Conservation (phyloP, 345 rosid genomes). For the Eucalyptus polyanthemos region DNA sequence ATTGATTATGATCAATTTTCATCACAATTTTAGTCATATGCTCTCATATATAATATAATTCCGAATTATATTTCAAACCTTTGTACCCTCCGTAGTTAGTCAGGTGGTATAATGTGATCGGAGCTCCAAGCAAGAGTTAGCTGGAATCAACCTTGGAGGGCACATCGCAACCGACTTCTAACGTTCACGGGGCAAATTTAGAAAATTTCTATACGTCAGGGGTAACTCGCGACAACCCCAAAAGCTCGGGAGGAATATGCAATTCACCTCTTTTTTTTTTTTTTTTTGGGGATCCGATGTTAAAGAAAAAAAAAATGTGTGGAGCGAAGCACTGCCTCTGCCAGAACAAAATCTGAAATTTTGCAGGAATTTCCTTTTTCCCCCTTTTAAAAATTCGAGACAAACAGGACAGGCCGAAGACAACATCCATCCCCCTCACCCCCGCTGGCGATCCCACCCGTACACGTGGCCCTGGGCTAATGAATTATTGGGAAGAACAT, state of each 20-base stretch:
- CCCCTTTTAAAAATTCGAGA: background rate
- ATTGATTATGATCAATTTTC: background rate
- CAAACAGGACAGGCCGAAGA: background rate
- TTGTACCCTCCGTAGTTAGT: background rate
- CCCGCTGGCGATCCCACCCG: background rate
- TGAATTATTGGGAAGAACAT: constrained; percentile 5
- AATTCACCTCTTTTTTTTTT: background rate
- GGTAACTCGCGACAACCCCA: background rate
- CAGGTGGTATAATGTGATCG: background rate
- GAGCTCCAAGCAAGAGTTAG: background rate
- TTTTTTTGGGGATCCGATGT: background rate
- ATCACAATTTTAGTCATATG: accelerated
- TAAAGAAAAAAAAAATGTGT: background rate
- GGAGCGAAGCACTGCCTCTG: background rate
- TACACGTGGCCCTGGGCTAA: constrained; percentile 2
- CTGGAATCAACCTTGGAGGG: background rate
- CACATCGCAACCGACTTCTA: background rate
- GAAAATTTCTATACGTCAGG: background rate
- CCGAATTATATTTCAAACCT: background rate
- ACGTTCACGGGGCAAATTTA: background rate
- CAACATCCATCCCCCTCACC: background rate
- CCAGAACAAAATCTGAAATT: background rate
- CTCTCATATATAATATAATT: background rate
- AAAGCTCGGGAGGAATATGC: background rate
- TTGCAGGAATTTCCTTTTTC: background rate